phyloP scores from a whole-genome alignment of 2,329 filamentous ascomycete species.

The Fusarium odoratissimum region DNA sequence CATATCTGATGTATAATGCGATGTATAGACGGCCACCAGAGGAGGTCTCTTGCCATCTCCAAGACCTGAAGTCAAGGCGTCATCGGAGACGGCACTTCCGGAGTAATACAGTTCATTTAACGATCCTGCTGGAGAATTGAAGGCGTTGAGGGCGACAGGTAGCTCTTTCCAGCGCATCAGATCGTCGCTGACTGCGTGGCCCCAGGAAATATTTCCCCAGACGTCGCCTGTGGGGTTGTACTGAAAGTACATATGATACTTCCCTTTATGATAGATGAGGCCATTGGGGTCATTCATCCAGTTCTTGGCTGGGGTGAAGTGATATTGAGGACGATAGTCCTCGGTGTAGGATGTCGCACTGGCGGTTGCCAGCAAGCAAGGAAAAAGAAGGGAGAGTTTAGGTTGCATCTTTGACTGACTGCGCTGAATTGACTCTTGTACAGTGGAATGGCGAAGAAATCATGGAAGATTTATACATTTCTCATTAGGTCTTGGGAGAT shows the following conservation, averaged over 20 bases:
- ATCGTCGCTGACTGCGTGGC: not conserved
- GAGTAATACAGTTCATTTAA: not conserved
- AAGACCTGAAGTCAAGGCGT: not conserved
- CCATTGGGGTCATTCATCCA: not conserved
- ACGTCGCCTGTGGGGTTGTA: not conserved
- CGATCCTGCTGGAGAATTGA: not conserved
- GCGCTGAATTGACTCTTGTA: not conserved
- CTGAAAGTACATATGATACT: not conserved
- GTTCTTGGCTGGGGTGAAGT: not conserved
- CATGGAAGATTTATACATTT: not conserved
- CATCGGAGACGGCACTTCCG: not conserved
- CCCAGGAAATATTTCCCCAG: not conserved
- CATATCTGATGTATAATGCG: not conserved
- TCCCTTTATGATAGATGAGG: not conserved
- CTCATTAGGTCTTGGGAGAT: rapidly evolving
- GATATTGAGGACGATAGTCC: not conserved
- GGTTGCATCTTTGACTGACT: not conserved
- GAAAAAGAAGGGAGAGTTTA: not conserved
- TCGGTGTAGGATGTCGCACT: not conserved
- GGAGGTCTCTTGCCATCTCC: not conserved
- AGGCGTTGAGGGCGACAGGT: not conserved
- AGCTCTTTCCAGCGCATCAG: not conserved
- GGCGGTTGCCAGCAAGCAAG: not conserved
- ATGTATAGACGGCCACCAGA: not conserved
- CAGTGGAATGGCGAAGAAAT: not conserved